Evolutionary conservation across 208 protist genomes (phyloP).

Genomic region (Naegleria lovaniensis): DNA sequence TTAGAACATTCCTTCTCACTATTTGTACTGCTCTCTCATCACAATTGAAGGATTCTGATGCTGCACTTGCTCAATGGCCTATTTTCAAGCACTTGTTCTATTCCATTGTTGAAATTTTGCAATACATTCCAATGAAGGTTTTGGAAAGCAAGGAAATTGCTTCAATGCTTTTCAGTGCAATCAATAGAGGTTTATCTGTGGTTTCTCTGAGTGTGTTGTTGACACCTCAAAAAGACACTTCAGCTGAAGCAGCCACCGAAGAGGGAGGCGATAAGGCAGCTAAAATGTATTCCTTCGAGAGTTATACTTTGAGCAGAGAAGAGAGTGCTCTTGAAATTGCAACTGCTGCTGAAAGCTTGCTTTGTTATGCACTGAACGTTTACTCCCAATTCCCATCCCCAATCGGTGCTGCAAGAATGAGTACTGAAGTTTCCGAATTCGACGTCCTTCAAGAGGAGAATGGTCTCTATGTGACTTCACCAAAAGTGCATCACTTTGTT

Average conservation of each 20-base stretch:
- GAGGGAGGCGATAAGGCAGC: not conserved
- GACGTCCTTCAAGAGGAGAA: not conserved
- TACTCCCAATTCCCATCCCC: not conserved
- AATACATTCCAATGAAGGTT: not conserved
- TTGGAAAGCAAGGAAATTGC: not conserved
- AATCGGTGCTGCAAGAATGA: not conserved
- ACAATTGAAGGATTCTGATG: not conserved
- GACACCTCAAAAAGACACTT: not conserved
- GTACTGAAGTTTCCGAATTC: not conserved
- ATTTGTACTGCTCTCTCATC: not conserved
- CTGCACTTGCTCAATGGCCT: not conserved
- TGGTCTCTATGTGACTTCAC: not conserved
- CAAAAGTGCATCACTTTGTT: constrained; percentile 6
- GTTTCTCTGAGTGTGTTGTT: not conserved
- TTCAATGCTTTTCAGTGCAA: not conserved
- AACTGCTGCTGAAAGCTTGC: not conserved
- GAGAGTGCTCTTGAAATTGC: not conserved
- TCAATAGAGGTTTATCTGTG: constrained; percentile 5
- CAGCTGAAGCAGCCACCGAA: not conserved
- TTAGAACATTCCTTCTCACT: not conserved
- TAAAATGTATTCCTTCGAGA: not conserved
- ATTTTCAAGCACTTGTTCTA: constrained; percentile 3
- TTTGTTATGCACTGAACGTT: not conserved
- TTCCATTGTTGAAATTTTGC: constrained; percentile 7
- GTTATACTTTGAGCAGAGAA: not conserved